A percentile compares a stretch with the other conserved stretches of the same genome.
Evolutionary conservation across 2,329 filamentous ascomycete species (phyloP).

Genomic region (Neopestalotiopsis clavispora): DNA sequence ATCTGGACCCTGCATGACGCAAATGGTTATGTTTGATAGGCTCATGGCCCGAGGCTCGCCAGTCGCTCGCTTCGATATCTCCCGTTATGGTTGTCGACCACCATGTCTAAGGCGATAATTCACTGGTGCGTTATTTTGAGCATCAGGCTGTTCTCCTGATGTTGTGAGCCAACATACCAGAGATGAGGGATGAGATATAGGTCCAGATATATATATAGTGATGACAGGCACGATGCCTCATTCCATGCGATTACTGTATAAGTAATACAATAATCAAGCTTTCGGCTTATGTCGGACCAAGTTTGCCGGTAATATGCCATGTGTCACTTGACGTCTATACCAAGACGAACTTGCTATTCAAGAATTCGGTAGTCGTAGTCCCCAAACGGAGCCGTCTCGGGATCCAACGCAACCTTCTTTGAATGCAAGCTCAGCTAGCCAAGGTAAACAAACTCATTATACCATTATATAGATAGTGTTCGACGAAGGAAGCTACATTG

Average conservation of each 20-base stretch:
- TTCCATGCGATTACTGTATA: not conserved
- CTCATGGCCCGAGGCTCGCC: not conserved
- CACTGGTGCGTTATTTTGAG: not conserved
- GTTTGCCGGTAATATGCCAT: not conserved
- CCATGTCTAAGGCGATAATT: not conserved
- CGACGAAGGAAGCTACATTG: not conserved
- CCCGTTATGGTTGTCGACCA: not conserved
- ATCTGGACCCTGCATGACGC: conserved; percentile 16
- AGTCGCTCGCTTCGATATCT: conserved; percentile 11
- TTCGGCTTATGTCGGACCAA: not conserved
- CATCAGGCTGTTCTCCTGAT: not conserved
- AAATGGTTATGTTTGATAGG: conserved; percentile 1
- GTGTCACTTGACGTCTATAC: not conserved
- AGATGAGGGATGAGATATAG: not conserved
- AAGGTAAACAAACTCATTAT: not conserved
- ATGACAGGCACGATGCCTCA: not conserved
- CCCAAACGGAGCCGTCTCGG: not conserved
- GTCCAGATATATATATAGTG: not conserved
- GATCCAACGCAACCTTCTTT: not conserved
- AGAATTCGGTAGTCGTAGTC: not conserved
- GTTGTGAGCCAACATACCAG: too few species aligned
- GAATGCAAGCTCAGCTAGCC: not conserved
- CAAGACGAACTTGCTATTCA: not conserved
- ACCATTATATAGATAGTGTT: not conserved
- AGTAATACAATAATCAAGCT: not conserved